phyloP scores from a whole-genome alignment of 228 moss, liverwort and hornwort genomes.

The Sphagnum magellanicum region DNA sequence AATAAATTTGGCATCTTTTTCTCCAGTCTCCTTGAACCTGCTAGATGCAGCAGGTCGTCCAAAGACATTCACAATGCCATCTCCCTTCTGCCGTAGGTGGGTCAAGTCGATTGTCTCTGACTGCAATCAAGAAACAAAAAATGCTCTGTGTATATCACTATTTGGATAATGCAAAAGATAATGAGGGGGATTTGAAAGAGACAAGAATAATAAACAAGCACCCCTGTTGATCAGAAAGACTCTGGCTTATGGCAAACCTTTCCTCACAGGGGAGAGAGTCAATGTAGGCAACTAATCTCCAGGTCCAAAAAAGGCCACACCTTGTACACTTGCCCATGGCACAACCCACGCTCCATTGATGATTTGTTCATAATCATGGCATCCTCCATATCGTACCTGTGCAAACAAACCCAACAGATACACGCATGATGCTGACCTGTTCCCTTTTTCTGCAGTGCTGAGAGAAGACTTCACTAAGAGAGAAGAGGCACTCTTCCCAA shows the following conservation, averaged over 20 bases:
- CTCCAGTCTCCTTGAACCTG: slow-evolving; percentile 37
- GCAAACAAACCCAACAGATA: neutral
- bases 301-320: slow-evolving; percentile 12
- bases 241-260: too few relatives aligned
- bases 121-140: slow-evolving; percentile 29
- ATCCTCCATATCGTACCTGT: slow-evolving; percentile 98
- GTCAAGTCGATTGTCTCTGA: slow-evolving; percentile 87
- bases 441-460: neutral
- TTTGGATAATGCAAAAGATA: too few relatives aligned
- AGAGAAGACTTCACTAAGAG: too few relatives aligned
- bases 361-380: slow-evolving; percentile 99
- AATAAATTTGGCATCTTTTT: slow-evolving; percentile 48
- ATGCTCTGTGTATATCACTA: neutral
- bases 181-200: too few relatives aligned
- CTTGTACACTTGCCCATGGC: slow-evolving; percentile 98
- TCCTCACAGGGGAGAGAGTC: too few relatives aligned
- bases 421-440: neutral
- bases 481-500: too few relatives aligned
- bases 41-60: slow-evolving; percentile 44
- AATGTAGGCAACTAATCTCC: too few relatives aligned
- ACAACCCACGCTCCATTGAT: slow-evolving; percentile 89
- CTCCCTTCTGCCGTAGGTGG: slow-evolving; percentile 71
- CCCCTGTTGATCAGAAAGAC: too few relatives aligned
- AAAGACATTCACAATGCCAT: slow-evolving; percentile 84
- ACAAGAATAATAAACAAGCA: too few relatives aligned